Percentiles rank a stretch among this genome's conserved stretches.
These are phyloP conservation scores for Kodamaea plutei DNA, from an alignment of 1,139 yeast species.

Conservation along the genomic window DNA sequence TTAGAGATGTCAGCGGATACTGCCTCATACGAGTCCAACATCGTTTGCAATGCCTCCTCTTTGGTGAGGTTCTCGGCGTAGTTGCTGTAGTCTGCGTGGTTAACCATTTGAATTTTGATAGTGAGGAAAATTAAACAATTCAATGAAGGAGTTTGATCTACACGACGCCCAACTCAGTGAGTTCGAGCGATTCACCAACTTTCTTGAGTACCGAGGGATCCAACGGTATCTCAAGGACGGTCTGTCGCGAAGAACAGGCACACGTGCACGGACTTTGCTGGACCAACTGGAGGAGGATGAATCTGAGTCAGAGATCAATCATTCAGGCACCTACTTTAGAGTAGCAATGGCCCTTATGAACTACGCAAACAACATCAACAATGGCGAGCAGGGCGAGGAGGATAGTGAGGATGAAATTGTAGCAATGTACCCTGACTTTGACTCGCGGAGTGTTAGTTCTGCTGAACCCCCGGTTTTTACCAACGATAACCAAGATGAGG, in stretches of 20 bases:
- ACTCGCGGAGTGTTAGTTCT: conserved; percentile 1
- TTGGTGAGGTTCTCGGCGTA: conserved; percentile 38
- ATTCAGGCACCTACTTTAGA: conserved; percentile 1
- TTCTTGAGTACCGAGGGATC: conserved; percentile 15
- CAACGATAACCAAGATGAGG: conserved; percentile 10
- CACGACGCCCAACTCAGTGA: conserved; percentile 1
- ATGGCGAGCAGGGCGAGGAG: conserved; percentile 1
- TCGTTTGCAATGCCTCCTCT: conserved; percentile 54
- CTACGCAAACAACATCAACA: too few relatives aligned
- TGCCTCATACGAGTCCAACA: conserved; percentile 62
- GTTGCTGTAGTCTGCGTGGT: conserved; percentile 66
- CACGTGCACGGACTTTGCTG: too few relatives aligned
- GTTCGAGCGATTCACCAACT: conserved; percentile 8
- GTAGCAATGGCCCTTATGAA: conserved; percentile 4
- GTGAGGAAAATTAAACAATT: too few relatives aligned
- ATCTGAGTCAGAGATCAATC: background rate
- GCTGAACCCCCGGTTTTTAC: too few relatives aligned
- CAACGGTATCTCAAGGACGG: conserved; percentile 7
- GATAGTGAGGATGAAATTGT: conserved; percentile 5
- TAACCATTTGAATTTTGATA: conserved; percentile 9
- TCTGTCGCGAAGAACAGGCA: too few relatives aligned
- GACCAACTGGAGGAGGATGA: background rate
- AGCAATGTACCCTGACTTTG: background rate
- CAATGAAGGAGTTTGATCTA: conserved; percentile 2
- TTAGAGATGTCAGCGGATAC: conserved; percentile 58